Base-by-base conservation (phyloP, 306 rosid species). In the Pyrus bretschneideri region DNA sequence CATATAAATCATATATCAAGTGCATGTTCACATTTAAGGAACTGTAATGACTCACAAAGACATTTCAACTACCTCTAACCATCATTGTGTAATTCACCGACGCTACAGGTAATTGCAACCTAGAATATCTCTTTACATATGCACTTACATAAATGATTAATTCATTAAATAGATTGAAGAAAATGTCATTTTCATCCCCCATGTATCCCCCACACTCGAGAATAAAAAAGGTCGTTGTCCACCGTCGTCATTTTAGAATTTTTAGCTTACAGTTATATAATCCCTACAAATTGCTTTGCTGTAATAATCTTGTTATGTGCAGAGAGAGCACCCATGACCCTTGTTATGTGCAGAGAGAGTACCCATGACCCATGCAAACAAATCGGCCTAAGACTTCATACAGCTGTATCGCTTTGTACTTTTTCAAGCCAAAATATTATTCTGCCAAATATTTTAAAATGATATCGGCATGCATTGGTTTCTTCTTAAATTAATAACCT, bases 361-460 rank as follows among this genome's bases (percentile, higher is more conserved):
- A 63, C 54, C 73, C 66, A 59, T 35, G 40, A 35, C 9, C 40
- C 38, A 15, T 74, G 75, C 78, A 70, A 72, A 38, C 73, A 30
- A 66, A 80, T 60, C 51, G 71, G 70, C 80, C 61, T 73, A 71
- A 15, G 73, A 72, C 75, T 60, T 75, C 23, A 72, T 74, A 89
- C 89, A 87, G 88, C 87, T 76, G 85, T 80, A 35, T 75, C 61
- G 69, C 61, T 67, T 85, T 82, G 86, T 83, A 79, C 61, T 83
- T 60, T 83, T 73, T 52, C 45, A 61, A n/a, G 2, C 69, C 71
- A 64, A 57, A 21, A 42, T 1, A 23, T 6, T 65, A 70, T 62
- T 69, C 38, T 49, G 22, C 5, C n/a, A 63, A 29, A 63, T 21
- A 19, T 27, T 31, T 52, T 17, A 40, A 75, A 49, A 40, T 29